A percentile compares a stretch with the other conserved stretches of the same genome.
Evolutionary conservation across 768 basidiomycete species (phyloP).

Genomic region (Russula ochroleuca): DNA sequence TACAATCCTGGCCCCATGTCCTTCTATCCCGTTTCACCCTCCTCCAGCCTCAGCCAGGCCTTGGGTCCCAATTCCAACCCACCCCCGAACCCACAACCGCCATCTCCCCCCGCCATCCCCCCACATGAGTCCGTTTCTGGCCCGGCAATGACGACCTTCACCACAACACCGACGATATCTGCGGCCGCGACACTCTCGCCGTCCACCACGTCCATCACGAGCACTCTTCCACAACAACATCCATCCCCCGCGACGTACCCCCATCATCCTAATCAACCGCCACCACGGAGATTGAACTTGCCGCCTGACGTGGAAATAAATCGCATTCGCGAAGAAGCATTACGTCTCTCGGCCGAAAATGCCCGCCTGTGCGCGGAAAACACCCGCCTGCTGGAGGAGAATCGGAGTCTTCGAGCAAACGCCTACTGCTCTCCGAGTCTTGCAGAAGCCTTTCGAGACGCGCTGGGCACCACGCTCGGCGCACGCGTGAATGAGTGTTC

Average conservation of each 20-base stretch:
- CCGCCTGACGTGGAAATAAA: slow-evolving; percentile 14
- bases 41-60: slow-evolving; percentile 26
- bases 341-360: slow-evolving; percentile 26
- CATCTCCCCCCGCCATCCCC: slow-evolving; percentile 15
- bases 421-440: slow-evolving; percentile 23
- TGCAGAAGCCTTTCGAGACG: slow-evolving; percentile 24
- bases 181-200: slow-evolving; percentile 21
- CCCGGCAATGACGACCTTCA: slow-evolving; percentile 11
- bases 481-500: slow-evolving; percentile 24
- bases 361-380: slow-evolving; percentile 27
- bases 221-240: slow-evolving; percentile 13
- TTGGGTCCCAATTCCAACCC: slow-evolving; percentile 22
- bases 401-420: slow-evolving; percentile 21
- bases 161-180: slow-evolving; percentile 18
- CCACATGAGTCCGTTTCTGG: slow-evolving; percentile 13
- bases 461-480: slow-evolving; percentile 20
- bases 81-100: slow-evolving; percentile 19
- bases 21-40: slow-evolving; percentile 23
- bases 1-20: slow-evolving; percentile 23
- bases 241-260: slow-evolving; percentile 14
- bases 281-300: slow-evolving; percentile 8
- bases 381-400: slow-evolving; percentile 24
- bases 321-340: slow-evolving; percentile 24
- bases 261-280: slow-evolving; percentile 9
- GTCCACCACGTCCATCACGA: slow-evolving; percentile 16